Conservation (phyloP, 768 basidiomycete genomes). For the Phlebiopsis gigantea region DNA sequence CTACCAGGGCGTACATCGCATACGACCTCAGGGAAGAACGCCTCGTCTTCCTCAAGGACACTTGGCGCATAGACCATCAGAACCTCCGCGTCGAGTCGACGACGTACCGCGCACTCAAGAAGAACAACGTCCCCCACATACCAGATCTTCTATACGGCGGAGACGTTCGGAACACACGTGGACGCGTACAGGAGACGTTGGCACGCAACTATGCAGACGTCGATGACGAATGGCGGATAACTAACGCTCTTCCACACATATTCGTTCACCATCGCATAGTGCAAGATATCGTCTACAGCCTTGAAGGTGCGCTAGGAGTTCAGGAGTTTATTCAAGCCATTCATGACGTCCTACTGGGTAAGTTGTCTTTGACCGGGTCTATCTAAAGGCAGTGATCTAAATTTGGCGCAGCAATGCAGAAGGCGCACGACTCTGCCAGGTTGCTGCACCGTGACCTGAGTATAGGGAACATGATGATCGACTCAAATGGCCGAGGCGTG, state of each 20-base stretch:
- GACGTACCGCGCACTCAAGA: background rate
- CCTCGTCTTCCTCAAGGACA: slow-evolving; percentile 9
- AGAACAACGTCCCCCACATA: background rate
- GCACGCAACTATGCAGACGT: background rate
- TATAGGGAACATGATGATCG: background rate
- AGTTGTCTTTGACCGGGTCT: background rate
- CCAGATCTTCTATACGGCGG: slow-evolving; percentile 1
- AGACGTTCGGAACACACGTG: background rate
- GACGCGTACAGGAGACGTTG: background rate
- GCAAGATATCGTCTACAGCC: background rate
- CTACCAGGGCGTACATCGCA: slow-evolving; percentile 1
- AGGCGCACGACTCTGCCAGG: background rate
- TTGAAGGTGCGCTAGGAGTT: background rate
- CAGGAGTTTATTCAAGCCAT: background rate
- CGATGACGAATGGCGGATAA: background rate
- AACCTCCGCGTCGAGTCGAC: background rate
- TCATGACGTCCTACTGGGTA: background rate
- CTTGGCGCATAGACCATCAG: background rate
- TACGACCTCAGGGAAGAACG: background rate
- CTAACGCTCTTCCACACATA: background rate
- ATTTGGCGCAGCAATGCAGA: background rate
- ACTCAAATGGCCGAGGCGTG: background rate
- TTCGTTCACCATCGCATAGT: slow-evolving; percentile 7
- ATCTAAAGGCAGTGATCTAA: background rate
- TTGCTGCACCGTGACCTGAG: slow-evolving; percentile 5